These are phyloP conservation scores for Chlamydomonas asymmetrica DNA, from an alignment of 139 green algal genomes.

Conservation along the genomic window DNA sequence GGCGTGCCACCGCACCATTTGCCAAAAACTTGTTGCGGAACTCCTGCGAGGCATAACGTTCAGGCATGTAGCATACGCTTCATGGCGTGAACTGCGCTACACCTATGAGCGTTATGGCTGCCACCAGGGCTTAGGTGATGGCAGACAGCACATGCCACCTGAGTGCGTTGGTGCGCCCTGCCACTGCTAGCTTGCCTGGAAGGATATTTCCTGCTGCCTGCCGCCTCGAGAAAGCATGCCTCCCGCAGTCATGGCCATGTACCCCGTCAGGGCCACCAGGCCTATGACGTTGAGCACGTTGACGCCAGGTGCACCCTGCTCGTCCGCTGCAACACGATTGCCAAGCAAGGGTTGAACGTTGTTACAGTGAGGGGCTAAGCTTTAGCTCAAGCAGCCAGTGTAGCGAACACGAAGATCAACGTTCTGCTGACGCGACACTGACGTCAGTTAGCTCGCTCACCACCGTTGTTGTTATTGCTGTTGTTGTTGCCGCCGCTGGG, in stretches of 20 bases:
- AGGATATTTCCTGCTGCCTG: neutral
- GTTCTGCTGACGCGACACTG: neutral
- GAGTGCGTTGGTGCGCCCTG: neutral
- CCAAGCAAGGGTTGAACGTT: neutral
- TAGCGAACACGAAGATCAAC: neutral
- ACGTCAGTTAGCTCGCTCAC: constrained; percentile 3
- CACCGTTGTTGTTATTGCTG: constrained; percentile 5
- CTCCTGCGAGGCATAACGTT: constrained; percentile 89
- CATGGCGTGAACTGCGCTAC: no score
- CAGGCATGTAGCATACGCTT: no score
- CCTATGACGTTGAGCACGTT: neutral
- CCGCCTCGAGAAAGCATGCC: no score
- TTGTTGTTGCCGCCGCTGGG: neutral
- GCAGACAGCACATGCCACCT: neutral
- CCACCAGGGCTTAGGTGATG: neutral
- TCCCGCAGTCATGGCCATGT: no score
- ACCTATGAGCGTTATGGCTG: constrained; percentile 76
- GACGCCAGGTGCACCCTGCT: neutral
- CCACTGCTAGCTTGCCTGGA: neutral
- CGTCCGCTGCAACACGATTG: neutral
- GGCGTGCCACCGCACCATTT: constrained; percentile 70
- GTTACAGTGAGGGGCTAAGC: neutral
- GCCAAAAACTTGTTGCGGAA: constrained; percentile 90
- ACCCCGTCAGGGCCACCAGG: no score
- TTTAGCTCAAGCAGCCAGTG: neutral